Evolutionary conservation across 164 flowering plant species (phyloP).

Genomic region (Echeveria elegans): DNA sequence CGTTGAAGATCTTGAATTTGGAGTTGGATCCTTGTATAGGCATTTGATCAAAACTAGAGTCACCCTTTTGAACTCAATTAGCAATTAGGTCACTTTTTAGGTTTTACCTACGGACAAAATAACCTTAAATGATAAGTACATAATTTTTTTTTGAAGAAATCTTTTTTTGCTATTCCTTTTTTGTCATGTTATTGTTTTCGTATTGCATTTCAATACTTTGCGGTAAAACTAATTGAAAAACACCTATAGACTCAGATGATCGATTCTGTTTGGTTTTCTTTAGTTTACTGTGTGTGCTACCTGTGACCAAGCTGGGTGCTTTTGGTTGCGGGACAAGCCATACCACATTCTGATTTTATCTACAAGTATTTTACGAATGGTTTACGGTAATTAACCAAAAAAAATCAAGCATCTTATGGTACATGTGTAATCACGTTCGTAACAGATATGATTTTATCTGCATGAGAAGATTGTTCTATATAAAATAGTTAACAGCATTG

Average conservation of each 20-base stretch:
- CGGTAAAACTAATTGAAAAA: too few relatives aligned
- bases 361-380: too few relatives aligned
- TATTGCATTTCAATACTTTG: too few relatives aligned
- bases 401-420: too few relatives aligned
- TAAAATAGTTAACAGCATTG: too few relatives aligned
- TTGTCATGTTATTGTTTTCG: background rate
- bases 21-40: constrained; percentile 2
- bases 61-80: constrained; percentile 7
- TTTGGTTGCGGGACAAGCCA: background rate
- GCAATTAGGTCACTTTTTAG: background rate
- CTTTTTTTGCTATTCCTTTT: background rate
- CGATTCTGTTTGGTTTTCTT: background rate
- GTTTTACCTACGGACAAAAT: background rate
- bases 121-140: too few relatives aligned
- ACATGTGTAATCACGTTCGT: too few relatives aligned
- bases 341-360: background rate
- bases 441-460: too few relatives aligned
- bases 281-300: background rate
- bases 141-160: too few relatives aligned
- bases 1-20: constrained; percentile 9
- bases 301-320: background rate
- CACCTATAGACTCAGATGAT: background rate
- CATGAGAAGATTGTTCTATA: too few relatives aligned
- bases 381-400: too few relatives aligned
- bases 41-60: constrained; percentile 7